Evolutionary conservation across 352 stramenopile genomes (phyloP).

Genomic region (Elongisporangium anandrum): DNA sequence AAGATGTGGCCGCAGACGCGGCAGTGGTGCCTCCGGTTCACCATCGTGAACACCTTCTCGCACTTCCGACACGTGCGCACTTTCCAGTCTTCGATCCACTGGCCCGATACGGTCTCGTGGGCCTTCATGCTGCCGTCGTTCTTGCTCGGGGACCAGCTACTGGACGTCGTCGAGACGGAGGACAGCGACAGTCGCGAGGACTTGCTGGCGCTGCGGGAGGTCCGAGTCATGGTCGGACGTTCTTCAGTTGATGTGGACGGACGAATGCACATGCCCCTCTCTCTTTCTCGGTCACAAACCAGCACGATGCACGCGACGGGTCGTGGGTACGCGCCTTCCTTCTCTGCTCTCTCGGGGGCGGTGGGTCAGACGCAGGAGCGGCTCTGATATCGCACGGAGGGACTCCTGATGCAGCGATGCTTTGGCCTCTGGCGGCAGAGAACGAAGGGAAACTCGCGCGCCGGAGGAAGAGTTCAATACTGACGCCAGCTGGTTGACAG

Average conservation of each 20-base stretch:
- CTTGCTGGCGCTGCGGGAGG: slow-evolving; percentile 5
- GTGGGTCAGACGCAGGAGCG: no score
- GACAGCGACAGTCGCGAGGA: slow-evolving; percentile 44
- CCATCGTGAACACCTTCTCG: slow-evolving; percentile 60
- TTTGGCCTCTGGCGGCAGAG: neutral
- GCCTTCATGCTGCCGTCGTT: slow-evolving; percentile 15
- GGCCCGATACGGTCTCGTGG: slow-evolving; percentile 59
- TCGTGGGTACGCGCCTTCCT: neutral
- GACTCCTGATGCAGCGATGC: neutral
- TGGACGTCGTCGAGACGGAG: slow-evolving; percentile 63
- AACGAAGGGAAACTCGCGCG: neutral
- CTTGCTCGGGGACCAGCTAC: slow-evolving; percentile 53
- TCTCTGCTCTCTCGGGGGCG: no score
- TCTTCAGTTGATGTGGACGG: neutral
- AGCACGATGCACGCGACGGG: neutral
- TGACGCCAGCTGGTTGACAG: neutral
- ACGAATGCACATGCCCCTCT: neutral
- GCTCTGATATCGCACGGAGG: neutral
- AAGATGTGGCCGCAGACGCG: slow-evolving; percentile 82
- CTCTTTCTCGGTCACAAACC: neutral
- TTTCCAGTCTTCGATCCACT: slow-evolving; percentile 62
- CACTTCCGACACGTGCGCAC: slow-evolving; percentile 61
- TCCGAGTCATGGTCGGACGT: neutral
- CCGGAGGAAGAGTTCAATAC: neutral
- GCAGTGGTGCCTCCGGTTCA: slow-evolving; percentile 80